Base-by-base conservation (phyloP, 2,329 filamentous ascomycete genomes). In the Iodosphaeria phyllophila region DNA sequence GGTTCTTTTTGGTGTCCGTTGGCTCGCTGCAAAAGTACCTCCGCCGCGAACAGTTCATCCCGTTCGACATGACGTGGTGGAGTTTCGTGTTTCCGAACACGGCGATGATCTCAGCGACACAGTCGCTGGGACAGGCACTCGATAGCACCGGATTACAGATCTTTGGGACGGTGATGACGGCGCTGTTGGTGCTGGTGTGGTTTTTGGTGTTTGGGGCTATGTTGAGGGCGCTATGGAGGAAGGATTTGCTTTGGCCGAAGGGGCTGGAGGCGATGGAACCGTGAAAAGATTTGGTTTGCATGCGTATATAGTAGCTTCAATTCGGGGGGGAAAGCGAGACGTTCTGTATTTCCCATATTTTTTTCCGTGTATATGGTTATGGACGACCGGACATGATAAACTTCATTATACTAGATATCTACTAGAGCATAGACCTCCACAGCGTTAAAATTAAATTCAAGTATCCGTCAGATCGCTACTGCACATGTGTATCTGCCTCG, bases 31-130 rank as follows among this genome's bases (percentile, higher is more conserved):
- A 64, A 60, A 74, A 70, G 16, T 72, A 74, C 25, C 55, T 72
- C 12, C 53, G 58, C 0, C 44, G 51, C 3, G 52, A 62, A 8
- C 59, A 61, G 18, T 63, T 58, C 30, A 67, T 83, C 54, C 61
- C 69, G 4, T 89, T 84, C 39, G 73, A 76, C 11, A 84, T 89
- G 76, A 79, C 73, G 2, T 91, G 78, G 72, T 89, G 74, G 48
- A 78, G 70, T 4, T 86, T 84, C 45, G 61, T 84, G 5, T 84
- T 84, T 39, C 77, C 78, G 2, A 82, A 84, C 36, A 84, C 77
- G 0, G 76, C 74, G 0, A 50, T 82, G 30, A 64, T 64, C n/a
- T 77, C 73, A 0, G 74, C 77, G 0, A 89, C 78, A 0, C 71
- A 77, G 34, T 65, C 73, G 3, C 62, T 89, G 24, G 75, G 66